Base-by-base conservation (phyloP, 225 moss, liverwort and hornwort species). In the Neckera pumila region DNA sequence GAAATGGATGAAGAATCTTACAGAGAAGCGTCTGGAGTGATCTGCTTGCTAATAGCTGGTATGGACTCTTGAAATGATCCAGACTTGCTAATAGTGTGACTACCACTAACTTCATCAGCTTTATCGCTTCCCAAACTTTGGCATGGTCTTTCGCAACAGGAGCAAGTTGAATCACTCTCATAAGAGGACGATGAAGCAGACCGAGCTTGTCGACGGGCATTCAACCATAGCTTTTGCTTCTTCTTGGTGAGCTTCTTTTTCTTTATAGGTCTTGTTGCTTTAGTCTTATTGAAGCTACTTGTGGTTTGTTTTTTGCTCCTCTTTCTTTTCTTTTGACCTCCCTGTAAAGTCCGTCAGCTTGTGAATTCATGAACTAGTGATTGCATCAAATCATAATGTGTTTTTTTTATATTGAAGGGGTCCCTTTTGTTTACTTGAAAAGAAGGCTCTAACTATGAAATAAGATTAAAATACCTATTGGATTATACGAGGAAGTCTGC, bases 61-160 rank as follows among this genome's bases (percentile, higher is more conserved):
- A 90, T 87, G 3, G 91, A 91, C 6, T 93, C 93, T 1, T 84
- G 93, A 74, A 93, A 93, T 2, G 93, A 93, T 45, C 93, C 90
- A 26, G 93, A 93, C 20, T 89, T 89, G 60, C 88, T 88, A 34
- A 25, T 17, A 7, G 93, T 87, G 21, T 65, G 84, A 27, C 89
- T 91, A 0, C 45, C 67, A 66, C 74, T 90, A 9, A n/a, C 31
- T 61, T 80, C 89, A 33, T 87, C 59, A 22, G 2, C n/a, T 70
- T 60, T 86, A 23, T 88, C 61, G 1, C 62, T 51, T 43, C 10
- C 33, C 19, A 18, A 69, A 33, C 84, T 88, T 13, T 7, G 64
- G 42, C 72, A 17, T 8, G 84, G 63, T 3, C 59, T 82, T 36
- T 76, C 84, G 84, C 88, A 86, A 47, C 86, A 91, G 4, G 86